Percentiles rank a stretch among this genome's conserved stretches.
phyloP scores from a whole-genome alignment of 305 asterid genomes.

The Fraxinus latifolia region DNA sequence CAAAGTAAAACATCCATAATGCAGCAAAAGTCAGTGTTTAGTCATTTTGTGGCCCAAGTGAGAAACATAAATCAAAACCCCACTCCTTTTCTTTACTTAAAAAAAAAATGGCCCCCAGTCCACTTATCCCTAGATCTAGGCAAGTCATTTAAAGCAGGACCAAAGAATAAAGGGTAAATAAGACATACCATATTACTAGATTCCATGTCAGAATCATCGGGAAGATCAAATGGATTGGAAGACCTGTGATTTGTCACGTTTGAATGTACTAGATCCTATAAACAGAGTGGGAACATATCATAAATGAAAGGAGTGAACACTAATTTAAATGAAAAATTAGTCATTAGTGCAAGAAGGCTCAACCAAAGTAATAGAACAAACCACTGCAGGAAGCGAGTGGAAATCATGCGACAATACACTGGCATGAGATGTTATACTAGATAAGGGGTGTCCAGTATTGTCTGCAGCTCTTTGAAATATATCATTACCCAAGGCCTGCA shows the following conservation, averaged over 20 bases:
- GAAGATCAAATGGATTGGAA: slow-evolving; percentile 78
- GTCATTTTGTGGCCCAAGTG: not conserved
- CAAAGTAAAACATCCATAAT: not conserved
- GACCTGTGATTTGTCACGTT: slow-evolving; percentile 42
- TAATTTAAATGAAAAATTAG: slow-evolving; percentile 6
- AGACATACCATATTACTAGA: slow-evolving; percentile 50
- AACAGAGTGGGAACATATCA: slow-evolving; percentile 16
- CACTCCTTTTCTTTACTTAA: not conserved
- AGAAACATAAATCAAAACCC: not conserved
- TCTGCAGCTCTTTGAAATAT: slow-evolving; percentile 33
- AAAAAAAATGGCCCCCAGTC: not conserved
- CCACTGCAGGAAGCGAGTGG: slow-evolving; percentile 39
- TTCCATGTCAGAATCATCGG: slow-evolving; percentile 55
- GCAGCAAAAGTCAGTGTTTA: not conserved
- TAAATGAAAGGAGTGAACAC: slow-evolving; percentile 1
- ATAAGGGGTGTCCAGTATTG: slow-evolving; percentile 31
- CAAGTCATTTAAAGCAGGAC: not conserved
- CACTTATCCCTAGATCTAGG: not conserved
- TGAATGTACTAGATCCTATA: slow-evolving; percentile 52
- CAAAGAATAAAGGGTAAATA: slow-evolving; percentile 1
- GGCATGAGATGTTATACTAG: slow-evolving; percentile 37
- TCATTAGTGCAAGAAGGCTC: slow-evolving; percentile 14
- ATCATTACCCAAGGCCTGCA: slow-evolving; percentile 37
- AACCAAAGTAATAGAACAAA: slow-evolving; percentile 26
- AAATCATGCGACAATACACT: slow-evolving; percentile 36